A percentile compares a stretch with the other conserved stretches of the same genome.
phyloP scores from a whole-genome alignment of 1,139 yeast species.

The Suhomyces maxii region DNA sequence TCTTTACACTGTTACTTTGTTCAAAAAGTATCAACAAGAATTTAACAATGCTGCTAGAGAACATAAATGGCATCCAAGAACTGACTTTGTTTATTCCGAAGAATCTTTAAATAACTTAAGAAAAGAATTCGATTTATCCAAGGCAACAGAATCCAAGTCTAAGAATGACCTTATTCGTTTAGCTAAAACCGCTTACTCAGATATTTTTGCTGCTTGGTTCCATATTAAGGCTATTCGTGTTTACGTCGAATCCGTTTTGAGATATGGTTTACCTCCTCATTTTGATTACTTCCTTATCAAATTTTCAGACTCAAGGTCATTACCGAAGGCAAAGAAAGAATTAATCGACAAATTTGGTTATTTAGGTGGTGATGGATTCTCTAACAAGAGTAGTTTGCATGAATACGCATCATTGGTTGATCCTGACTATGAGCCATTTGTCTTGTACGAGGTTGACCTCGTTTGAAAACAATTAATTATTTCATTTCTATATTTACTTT shows the following conservation, averaged over 20 bases:
- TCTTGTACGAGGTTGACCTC: constrained; percentile 59
- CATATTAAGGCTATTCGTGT: constrained; percentile 71
- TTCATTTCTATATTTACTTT: constrained; percentile 9
- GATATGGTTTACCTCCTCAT: constrained; percentile 96
- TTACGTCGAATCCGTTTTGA: constrained; percentile 68
- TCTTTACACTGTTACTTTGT: constrained; percentile 77
- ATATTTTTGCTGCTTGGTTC: constrained; percentile 80
- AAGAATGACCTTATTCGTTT: constrained; percentile 80
- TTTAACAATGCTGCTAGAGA: constrained; percentile 77
- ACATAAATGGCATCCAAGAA: constrained; percentile 84
- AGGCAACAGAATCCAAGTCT: constrained; percentile 68
- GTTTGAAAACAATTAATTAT: constrained; percentile 20
- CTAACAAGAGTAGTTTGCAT: constrained; percentile 61
- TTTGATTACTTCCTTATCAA: constrained; percentile 66
- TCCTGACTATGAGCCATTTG: constrained; percentile 95
- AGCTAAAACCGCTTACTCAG: constrained; percentile 84
- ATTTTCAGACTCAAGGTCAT: constrained; percentile 36
- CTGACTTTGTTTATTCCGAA: constrained; percentile 83
- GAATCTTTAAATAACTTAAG: constrained; percentile 69
- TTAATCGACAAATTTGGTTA: constrained; percentile 77
- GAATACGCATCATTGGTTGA: constrained; percentile 93
- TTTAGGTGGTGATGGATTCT: constrained; percentile 87
- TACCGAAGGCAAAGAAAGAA: constrained; percentile 64
- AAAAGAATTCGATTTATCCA: constrained; percentile 75
- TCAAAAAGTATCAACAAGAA: constrained; percentile 74